phyloP scores from a whole-genome alignment of 306 rosid species.

The Fragaria ananassa region DNA sequence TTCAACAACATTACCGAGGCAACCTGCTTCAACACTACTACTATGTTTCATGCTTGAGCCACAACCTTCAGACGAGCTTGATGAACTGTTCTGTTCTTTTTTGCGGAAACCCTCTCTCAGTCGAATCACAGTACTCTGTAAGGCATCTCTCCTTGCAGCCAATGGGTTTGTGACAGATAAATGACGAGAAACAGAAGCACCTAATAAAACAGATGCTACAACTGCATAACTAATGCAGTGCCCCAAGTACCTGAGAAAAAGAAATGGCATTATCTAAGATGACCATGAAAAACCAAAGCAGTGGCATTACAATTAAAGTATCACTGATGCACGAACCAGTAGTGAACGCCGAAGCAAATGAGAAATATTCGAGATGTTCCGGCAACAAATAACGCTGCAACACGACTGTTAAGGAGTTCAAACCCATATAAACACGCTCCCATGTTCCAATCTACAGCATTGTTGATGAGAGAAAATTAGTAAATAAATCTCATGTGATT shows the following conservation, averaged over 20 bases:
- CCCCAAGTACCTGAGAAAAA: conserved; percentile 78
- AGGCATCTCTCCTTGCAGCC: conserved; percentile 98
- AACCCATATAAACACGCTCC: conserved; percentile 98
- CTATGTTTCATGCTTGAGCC: conserved; percentile 99
- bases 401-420: conserved; percentile 84
- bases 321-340: conserved; percentile 65
- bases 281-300: conserved; percentile 31
- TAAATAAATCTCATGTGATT: background rate
- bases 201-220: conserved; percentile 89
- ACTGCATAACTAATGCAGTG: conserved; percentile 98
- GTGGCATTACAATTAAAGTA: conserved; percentile 1
- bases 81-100: conserved; percentile 93
- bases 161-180: conserved; percentile 80
- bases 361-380: conserved; percentile 96
- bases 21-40: conserved; percentile 92
- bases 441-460: conserved; percentile 89
- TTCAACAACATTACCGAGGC: conserved; percentile 70
- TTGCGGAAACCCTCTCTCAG: conserved; percentile 95
- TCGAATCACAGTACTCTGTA: conserved; percentile 95
- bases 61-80: conserved; percentile 96
- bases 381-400: conserved; percentile 84
- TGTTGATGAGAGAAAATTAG: conserved; percentile 15
- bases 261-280: conserved; percentile 19
- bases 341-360: conserved; percentile 95
- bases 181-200: conserved; percentile 97